Evolutionary conservation across 805 yeast species (phyloP).

Genomic region (Myxozyma sirexii): DNA sequence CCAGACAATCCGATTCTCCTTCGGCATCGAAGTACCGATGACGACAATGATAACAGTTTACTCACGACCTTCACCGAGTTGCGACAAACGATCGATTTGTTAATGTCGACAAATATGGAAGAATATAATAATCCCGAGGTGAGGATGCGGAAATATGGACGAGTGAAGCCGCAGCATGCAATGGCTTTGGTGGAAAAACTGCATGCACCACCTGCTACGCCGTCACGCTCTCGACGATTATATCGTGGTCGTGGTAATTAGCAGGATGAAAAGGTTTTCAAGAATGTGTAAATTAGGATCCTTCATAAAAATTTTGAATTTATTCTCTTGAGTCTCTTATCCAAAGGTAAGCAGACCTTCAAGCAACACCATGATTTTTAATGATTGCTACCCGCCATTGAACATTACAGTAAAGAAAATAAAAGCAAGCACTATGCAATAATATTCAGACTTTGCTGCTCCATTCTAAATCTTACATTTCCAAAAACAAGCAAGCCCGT

Average conservation of each 20-base stretch:
- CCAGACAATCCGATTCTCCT: neutral
- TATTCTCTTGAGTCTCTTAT: too few species aligned
- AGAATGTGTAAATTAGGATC: neutral
- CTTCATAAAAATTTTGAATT: too few species aligned
- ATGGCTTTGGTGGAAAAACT: conserved; percentile 57
- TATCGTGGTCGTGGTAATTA: conserved; percentile 7
- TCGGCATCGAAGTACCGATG: conserved; percentile 24
- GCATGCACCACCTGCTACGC: conserved; percentile 16
- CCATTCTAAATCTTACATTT: too few species aligned
- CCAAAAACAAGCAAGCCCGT: too few species aligned
- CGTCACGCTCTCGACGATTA: conserved; percentile 1
- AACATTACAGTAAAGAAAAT: too few species aligned
- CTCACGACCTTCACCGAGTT: conserved; percentile 76
- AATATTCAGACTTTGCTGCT: too few species aligned
- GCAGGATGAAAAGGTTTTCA: neutral
- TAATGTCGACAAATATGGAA: conserved; percentile 63
- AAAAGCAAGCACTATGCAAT: too few species aligned
- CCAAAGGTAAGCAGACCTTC: too few species aligned
- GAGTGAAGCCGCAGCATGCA: conserved; percentile 76
- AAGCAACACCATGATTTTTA: too few species aligned
- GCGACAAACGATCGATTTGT: conserved; percentile 74
- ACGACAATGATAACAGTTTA: conserved; percentile 43
- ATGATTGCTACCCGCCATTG: too few species aligned
- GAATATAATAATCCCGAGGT: conserved; percentile 60
- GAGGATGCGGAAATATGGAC: conserved; percentile 68